These are phyloP conservation scores for Ophiostoma sp. DNA, from an alignment of 2,329 filamentous ascomycete genomes.

Conservation along the genomic window DNA sequence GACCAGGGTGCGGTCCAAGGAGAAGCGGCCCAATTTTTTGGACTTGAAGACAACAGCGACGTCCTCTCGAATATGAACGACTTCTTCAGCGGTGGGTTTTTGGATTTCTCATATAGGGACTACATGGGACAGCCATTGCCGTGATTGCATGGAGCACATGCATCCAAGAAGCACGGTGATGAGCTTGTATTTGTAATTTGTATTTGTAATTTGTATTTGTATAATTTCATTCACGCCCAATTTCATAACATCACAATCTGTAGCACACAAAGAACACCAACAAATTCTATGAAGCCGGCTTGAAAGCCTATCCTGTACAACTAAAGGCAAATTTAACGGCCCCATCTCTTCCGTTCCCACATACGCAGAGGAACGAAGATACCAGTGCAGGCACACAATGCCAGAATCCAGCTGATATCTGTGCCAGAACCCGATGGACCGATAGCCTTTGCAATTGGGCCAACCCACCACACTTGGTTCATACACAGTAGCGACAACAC, in stretches of 20 bases:
- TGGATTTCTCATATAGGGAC: slow-evolving; percentile 11
- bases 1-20: background rate
- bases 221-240: background rate
- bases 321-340: background rate
- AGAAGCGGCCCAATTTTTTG: background rate
- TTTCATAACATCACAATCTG: too few relatives aligned
- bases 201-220: background rate
- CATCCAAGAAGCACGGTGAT: background rate
- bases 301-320: too few relatives aligned
- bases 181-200: background rate
- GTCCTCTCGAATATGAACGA: slow-evolving; percentile 6
- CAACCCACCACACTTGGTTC: slow-evolving; percentile 15
- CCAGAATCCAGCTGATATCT: background rate
- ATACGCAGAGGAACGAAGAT: background rate
- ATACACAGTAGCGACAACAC: slow-evolving; percentile 6
- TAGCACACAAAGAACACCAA: too few relatives aligned
- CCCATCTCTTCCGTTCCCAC: slow-evolving; percentile 2
- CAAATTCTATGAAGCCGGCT: too few relatives aligned
- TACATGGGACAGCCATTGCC: slow-evolving; percentile 12
- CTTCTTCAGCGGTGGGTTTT: slow-evolving; percentile 11
- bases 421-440: background rate
- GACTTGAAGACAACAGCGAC: slow-evolving; percentile 6
- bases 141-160: background rate
- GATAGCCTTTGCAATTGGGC: slow-evolving; percentile 7
- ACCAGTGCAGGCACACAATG: background rate